Evolutionary conservation across 164 flowering plant genomes (phyloP), one percentile per base, ranked within the genome.

Genomic region (Vitis rupestris): DNA sequence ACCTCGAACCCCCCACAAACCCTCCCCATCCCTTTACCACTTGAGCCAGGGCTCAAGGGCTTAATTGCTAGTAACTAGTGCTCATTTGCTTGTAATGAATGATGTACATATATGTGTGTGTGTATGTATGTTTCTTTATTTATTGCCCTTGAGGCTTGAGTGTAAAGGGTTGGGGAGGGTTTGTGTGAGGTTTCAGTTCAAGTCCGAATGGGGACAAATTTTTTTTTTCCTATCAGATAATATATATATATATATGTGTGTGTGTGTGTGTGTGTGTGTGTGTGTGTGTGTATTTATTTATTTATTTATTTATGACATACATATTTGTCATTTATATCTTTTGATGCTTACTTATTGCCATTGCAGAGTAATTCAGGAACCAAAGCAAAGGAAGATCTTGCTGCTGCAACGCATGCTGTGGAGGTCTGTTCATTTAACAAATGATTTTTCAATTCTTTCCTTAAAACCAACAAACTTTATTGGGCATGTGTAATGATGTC

Each of bases 381-480:
- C 57, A 93, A 96, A 82, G 98, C 98, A 55, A 90, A 90, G 77
- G 98, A 93, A 79, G 98, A 96, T 77, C 98, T 96, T 77, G 97
- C 98, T 59, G 94, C 93, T 67, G 99, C 99, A 65, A 93, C 99
- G 19, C 75, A 60, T 80, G 99, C 98, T 70, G 99, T 96, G 76
- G 78, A 95, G 97, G 98, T 95, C 31, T 73, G 87, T 75, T 73
- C 31, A 4, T 69, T 50, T 31, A 23, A 10, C 52, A 23, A 47
- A 44, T 52, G 37, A 69, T 19, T 54, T 44, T 59, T 37, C 12
- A 31, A n/a, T 31, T 17, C 6, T 3, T 61, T 10, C 15, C 16
- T 4, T 54, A 13, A 23, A 65, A 11, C 55, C 50, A 17, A 49
- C n/a, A 64, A 50, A 17, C n/a, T 14, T 23, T 64, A n/a, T 27